Conservation (phyloP, 306 rosid genomes). For the Corylus americana region DNA sequence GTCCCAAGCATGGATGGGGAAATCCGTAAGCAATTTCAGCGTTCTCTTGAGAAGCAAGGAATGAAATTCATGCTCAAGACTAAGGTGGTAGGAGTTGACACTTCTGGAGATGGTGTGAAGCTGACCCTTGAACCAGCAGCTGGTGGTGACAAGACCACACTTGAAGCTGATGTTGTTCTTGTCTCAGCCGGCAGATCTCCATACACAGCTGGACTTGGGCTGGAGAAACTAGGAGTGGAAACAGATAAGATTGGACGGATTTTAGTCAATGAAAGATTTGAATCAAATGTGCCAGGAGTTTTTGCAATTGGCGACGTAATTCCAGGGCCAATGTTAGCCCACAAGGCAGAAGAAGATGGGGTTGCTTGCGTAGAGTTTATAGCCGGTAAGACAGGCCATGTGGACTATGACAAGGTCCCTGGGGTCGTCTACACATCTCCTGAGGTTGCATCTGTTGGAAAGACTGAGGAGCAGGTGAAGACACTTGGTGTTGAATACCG, state of each 20-base stretch:
- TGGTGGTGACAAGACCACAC: conserved; percentile 77
- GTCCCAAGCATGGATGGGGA: conserved; percentile 96
- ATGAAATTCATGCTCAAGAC: conserved; percentile 90
- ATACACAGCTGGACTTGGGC: conserved; percentile 78
- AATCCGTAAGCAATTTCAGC: conserved; percentile 91
- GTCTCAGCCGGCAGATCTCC: conserved; percentile 97
- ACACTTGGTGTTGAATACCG: conserved; percentile 64
- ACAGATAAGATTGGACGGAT: conserved; percentile 80
- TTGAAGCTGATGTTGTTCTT: conserved; percentile 94
- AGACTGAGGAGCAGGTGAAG: conserved; percentile 98
- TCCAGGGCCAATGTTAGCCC: conserved; percentile 99
- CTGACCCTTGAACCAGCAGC: conserved; percentile 90
- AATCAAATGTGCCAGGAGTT: conserved; percentile 75
- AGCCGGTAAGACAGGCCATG: conserved; percentile 96
- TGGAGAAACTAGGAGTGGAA: conserved; percentile 87
- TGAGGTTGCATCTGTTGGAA: conserved; percentile 94
- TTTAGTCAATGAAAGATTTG: conserved; percentile 75
- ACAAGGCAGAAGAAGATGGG: conserved; percentile 99
- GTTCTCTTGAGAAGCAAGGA: conserved; percentile 93
- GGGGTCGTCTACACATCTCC: conserved; percentile 96
- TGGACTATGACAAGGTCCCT: conserved; percentile 97
- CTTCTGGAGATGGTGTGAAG: conserved; percentile 85
- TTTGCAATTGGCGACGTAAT: conserved; percentile 95
- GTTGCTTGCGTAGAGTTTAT: conserved; percentile 97
- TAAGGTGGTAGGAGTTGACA: conserved; percentile 90